These are phyloP conservation scores for Backusella psychrophila DNA, from an alignment of 192 early-diverging fungal genomes.

Conservation along the genomic window DNA sequence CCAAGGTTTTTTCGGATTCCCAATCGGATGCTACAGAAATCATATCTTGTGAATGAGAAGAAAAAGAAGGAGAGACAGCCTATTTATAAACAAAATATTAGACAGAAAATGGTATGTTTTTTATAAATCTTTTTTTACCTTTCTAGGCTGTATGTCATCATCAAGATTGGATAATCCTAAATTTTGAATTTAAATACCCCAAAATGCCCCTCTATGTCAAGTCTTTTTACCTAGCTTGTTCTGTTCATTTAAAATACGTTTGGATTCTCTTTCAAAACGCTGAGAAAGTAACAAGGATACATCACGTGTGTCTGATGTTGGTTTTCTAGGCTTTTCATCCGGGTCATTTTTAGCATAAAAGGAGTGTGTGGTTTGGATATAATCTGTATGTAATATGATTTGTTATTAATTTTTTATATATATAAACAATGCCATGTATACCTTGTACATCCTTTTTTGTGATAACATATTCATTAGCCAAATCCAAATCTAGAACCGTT, in stretches of 20 bases:
- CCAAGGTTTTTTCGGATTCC: not conserved
- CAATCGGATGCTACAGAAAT: not conserved
- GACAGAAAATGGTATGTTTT: not conserved
- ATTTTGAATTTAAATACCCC: not conserved
- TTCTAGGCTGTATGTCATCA: not conserved
- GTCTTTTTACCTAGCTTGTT: not conserved
- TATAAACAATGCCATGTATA: not conserved
- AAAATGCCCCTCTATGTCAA: not conserved
- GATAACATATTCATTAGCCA: not conserved
- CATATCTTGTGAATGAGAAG: not conserved
- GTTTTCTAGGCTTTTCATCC: not conserved
- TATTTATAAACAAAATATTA: not conserved
- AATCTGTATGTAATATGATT: not conserved
- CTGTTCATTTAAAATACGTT: not conserved
- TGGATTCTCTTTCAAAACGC: not conserved
- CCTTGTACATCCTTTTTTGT: slow-evolving; percentile 4
- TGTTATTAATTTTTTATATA: not conserved
- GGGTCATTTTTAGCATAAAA: slow-evolving; percentile 10
- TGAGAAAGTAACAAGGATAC: not conserved
- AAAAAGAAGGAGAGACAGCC: not conserved
- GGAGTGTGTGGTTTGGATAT: slow-evolving; percentile 1
- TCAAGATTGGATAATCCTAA: not conserved
- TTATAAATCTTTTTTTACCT: not conserved
- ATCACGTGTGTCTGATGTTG: not conserved
- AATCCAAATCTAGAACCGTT: not conserved